Base-by-base conservation (phyloP, 2,329 filamentous ascomycete species). In the Metarhizium robertsii region DNA sequence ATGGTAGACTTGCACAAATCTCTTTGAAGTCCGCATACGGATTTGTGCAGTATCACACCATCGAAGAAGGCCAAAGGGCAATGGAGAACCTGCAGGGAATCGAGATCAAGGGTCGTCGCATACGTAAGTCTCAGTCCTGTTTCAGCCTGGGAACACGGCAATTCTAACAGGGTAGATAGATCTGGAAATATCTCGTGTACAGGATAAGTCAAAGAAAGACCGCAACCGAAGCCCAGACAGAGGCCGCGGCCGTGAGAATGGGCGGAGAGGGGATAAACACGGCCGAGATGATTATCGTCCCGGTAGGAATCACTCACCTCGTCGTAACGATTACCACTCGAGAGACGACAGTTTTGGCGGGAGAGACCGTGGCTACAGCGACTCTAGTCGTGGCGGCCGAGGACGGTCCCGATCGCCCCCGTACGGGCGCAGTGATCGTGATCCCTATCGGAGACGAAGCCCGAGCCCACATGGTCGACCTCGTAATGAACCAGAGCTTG, bases 11-110 rank as follows among this genome's bases (percentile, higher is more conserved):
- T 50, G 92, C 92, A 2, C 94, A 99, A 68, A 94, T 97, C 58
- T 95, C 91, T 1, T 90, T 97, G 63, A 97, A 97, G 71, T 91
- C 94, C 61, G 92, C 92, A 1, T 97, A 96, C 71, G 94, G 94
- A 1, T 99, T 97, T 67, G 91, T 97, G 40, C 94, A 97, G 68
- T 99, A 95, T 61, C 80, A 96, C 61, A 86, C 90, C 34, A 75
- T 85, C 4, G 77, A 80, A 2, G 86, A 92, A 65, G 95, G 91
- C 60, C 77, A 81, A 55, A 77, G 79, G 49, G 92, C 92, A 4
- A 79, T 97, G 62, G 78, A 87, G 40, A 79, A 79, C 40, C 84
- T 96, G 58, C 90, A 97, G 70, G 90, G 89, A 10, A 81, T 84
- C 45, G 82, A 90, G 60, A 84, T 97, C 42, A 83, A 89, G 65